These are phyloP conservation scores for Stachybotrys chartarum DNA, from an alignment of 2,329 filamentous ascomycete species.

Conservation along the genomic window DNA sequence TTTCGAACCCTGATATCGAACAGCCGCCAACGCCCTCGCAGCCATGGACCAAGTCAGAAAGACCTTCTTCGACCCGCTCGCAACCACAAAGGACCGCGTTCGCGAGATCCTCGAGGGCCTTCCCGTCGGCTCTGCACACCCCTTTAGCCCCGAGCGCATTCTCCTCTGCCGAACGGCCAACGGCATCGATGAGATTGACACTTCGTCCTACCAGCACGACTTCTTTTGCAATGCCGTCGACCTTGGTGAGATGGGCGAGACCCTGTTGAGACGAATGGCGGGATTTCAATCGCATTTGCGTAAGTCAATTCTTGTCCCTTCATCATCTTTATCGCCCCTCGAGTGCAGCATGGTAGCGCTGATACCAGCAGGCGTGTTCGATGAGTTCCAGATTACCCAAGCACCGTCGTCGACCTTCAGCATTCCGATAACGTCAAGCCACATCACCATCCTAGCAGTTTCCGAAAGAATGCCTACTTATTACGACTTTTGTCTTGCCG, in stretches of 20 bases:
- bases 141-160: constrained; percentile 9
- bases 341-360: no score
- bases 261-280: constrained; percentile 8
- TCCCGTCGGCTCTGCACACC: constrained; percentile 9
- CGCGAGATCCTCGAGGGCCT: constrained; percentile 7
- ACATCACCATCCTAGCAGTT: constrained; percentile 9
- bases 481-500: constrained; percentile 10
- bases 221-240: constrained; percentile 12
- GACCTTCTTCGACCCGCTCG: constrained; percentile 9
- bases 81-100: constrained; percentile 7
- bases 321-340: no score
- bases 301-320: background rate
- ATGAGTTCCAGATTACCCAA: constrained; percentile 8
- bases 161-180: constrained; percentile 6
- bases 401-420: constrained; percentile 6
- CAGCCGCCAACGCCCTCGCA: background rate
- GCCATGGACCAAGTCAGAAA: constrained; percentile 10
- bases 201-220: constrained; percentile 6
- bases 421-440: constrained; percentile 3
- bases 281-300: constrained; percentile 3
- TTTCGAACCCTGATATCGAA: no score
- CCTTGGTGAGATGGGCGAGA: constrained; percentile 11
- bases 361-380: constrained; percentile 1
- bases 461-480: constrained; percentile 7
- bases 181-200: constrained; percentile 10